These are phyloP conservation scores for Fraxinus paxiana DNA, from an alignment of 305 asterid genomes.

Conservation along the genomic window DNA sequence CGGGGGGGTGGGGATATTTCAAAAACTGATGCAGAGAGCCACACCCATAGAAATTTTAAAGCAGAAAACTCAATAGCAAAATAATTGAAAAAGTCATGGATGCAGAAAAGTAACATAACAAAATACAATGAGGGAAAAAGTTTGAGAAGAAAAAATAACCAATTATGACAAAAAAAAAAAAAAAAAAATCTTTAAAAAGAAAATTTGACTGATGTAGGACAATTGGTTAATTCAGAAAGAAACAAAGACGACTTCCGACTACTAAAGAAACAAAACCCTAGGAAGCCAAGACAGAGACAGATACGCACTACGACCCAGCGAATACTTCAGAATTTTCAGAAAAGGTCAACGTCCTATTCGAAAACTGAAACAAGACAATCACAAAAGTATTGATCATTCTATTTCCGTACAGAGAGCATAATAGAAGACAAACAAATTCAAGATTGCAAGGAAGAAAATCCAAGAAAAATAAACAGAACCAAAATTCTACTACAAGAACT, in stretches of 20 bases:
- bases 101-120: neutral
- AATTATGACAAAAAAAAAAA: neutral
- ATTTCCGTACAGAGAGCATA: neutral
- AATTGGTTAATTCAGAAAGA: conserved; percentile 16
- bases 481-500: conserved; percentile 21
- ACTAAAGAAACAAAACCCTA: conserved; percentile 6
- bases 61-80: neutral
- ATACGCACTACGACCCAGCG: neutral
- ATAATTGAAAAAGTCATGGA: neutral
- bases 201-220: neutral
- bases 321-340: conserved; percentile 4
- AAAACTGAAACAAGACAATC: conserved; percentile 8
- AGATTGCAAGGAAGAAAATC: conserved; percentile 7
- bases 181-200: neutral
- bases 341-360: conserved; percentile 3
- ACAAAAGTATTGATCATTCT: conserved; percentile 1
- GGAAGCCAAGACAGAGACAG: conserved; percentile 10
- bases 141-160: neutral
- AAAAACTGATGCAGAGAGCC: neutral
- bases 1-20: neutral
- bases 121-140: neutral
- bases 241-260: neutral
- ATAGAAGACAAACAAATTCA: neutral
- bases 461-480: conserved; percentile 14
- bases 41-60: neutral